Evolutionary conservation across 129 eudicot species (phyloP), one percentile per base, ranked within the genome.

Genomic region (Smallanthus sonchifolius): DNA sequence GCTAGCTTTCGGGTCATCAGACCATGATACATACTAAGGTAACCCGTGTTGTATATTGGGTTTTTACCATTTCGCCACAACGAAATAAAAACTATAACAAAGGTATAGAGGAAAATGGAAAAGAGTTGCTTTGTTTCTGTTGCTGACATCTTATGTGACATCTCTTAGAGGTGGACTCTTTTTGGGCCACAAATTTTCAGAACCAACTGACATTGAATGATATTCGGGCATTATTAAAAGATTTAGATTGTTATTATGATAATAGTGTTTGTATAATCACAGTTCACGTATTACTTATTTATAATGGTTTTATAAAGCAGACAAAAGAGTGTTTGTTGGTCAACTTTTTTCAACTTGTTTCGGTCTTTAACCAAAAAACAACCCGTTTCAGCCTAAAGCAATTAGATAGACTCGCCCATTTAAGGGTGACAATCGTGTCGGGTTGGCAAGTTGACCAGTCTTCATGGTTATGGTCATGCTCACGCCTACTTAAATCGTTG

Each of bases 11-110:
- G 42, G 51, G 72, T 49, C 19, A 52, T 71, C 19, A 42, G 64
- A 72, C n/a, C 67, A 40, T 79, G 78, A 72, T 57, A 68, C 40
- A 72, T 57, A 77, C 51, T 28, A 76, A 78, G 71, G 77, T 60
- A 59, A 71, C 38, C 47, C 52, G 67, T 69, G 70, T 77, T 77
- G 69, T 77, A 77, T 60, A 69, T 77, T 59, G 38, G 75, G 69
- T 11, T 57, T 68, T 68, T 44, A 43, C 30, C 39, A 77, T 67
- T 54, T 65, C 28, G 43, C 62, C 54, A 65, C 63, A 61, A 48
- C 1, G 17, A 49, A 79, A 79, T 79, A 79, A 35, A 77, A 40
- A 69, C 48, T 51, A 51, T 24, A 64, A 47, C 65, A 79, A 61
- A 6, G 48, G 83, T 72, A 79, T 79, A 77, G 75, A 67, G 74